Percentiles rank a stretch among this genome's conserved stretches.
These are phyloP conservation scores for Hygrocybe punicea DNA, from an alignment of 768 basidiomycete species.

Conservation along the genomic window DNA sequence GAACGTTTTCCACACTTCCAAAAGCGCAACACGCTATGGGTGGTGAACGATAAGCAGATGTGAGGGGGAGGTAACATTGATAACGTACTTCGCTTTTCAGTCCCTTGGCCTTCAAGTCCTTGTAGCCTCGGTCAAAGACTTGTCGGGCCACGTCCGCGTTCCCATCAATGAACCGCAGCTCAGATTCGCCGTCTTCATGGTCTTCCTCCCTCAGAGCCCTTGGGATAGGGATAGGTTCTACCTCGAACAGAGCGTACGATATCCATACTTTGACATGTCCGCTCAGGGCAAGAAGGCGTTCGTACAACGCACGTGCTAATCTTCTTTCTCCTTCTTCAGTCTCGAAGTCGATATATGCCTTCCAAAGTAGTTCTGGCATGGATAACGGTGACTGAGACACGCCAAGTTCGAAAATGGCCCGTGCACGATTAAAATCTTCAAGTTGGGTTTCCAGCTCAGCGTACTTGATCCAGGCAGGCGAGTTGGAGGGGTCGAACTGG, in stretches of 20 bases:
- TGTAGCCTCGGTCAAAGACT: conserved; percentile 86
- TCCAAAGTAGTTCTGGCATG: conserved; percentile 94
- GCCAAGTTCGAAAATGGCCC: conserved; percentile 92
- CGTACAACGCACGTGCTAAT: conserved; percentile 79
- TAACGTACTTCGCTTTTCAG: conserved; percentile 81
- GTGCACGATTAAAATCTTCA: conserved; percentile 82
- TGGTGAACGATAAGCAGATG: conserved; percentile 1
- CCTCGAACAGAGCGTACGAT: conserved; percentile 90
- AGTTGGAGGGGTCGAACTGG: conserved; percentile 85
- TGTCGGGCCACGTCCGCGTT: conserved; percentile 65
- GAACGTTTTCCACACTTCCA: conserved; percentile 95
- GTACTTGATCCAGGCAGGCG: conserved; percentile 93
- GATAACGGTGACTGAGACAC: conserved; percentile 79
- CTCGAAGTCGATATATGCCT: conserved; percentile 96
- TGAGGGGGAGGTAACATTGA: background rate
- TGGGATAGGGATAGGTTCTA: conserved; percentile 64
- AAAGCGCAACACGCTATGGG: conserved; percentile 77
- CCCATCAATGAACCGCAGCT: conserved; percentile 66
- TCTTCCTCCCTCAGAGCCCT: conserved; percentile 66
- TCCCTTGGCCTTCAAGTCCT: conserved; percentile 73
- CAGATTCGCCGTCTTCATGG: conserved; percentile 51
- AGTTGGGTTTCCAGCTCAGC: conserved; percentile 87
- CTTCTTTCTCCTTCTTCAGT: conserved; percentile 90
- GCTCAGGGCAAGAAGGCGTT: conserved; percentile 78
- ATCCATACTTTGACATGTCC: conserved; percentile 98